These are phyloP conservation scores for Mucor mucedo DNA, from an alignment of 371 early-diverging fungal genomes.

Conservation along the genomic window DNA sequence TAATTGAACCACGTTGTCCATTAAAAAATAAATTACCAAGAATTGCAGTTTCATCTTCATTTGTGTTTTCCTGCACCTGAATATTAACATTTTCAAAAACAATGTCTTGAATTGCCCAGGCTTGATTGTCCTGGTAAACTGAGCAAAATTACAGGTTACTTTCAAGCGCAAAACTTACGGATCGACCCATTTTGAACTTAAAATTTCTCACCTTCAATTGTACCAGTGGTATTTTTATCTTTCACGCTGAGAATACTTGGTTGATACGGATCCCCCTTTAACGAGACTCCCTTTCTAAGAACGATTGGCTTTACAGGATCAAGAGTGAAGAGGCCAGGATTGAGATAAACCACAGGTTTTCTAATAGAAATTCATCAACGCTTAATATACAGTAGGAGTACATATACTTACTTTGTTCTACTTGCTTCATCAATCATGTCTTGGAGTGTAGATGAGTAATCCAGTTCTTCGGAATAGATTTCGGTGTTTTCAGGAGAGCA, in stretches of 20 bases:
- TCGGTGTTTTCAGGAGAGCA: constrained; percentile 14
- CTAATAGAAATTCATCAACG: constrained; percentile 12
- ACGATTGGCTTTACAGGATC: constrained; percentile 25
- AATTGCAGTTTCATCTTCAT: constrained; percentile 40
- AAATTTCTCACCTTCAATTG: constrained; percentile 21
- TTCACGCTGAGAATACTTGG: constrained; percentile 27
- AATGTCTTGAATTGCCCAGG: constrained; percentile 46
- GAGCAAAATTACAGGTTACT: not conserved
- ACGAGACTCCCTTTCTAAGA: constrained; percentile 25
- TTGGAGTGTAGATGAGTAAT: constrained; percentile 30
- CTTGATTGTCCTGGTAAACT: constrained; percentile 17
- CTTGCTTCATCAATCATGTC: constrained; percentile 40
- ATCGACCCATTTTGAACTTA: no score
- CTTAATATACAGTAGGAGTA: not conserved
- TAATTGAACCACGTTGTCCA: constrained; percentile 40
- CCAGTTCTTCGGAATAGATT: constrained; percentile 3
- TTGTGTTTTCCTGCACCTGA: constrained; percentile 25
- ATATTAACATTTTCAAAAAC: constrained; percentile 53
- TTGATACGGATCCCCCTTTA: constrained; percentile 12
- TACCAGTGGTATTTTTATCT: constrained; percentile 10
- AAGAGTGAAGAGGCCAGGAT: constrained; percentile 32
- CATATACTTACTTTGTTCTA: constrained; percentile 21
- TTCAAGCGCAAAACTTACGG: no score
- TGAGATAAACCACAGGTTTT: constrained; percentile 33
- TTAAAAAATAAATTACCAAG: constrained; percentile 46